A percentile compares a stretch with the other conserved stretches of the same genome.
phyloP scores from a whole-genome alignment of 2,329 filamentous ascomycete species.

The Albophoma yamanashiensis region DNA sequence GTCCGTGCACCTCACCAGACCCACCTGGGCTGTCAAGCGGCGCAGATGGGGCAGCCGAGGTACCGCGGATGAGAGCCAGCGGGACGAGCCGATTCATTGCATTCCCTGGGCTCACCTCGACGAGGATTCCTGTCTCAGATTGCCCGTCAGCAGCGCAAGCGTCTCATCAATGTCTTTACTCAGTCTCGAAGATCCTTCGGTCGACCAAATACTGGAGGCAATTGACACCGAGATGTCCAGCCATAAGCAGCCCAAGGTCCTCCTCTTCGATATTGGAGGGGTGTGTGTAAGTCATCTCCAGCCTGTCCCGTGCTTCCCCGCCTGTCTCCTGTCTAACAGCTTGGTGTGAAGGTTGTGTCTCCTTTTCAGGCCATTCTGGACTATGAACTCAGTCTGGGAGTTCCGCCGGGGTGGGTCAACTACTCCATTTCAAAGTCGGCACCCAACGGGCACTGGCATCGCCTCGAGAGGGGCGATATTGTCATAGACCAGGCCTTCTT shows the following conservation, averaged over 20 bases:
- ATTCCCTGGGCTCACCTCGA: not conserved
- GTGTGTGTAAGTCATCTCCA: slow-evolving; percentile 68
- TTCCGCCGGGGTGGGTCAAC: slow-evolving; percentile 87
- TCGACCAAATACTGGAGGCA: slow-evolving; percentile 16
- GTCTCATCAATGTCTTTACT: not conserved
- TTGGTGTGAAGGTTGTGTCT: slow-evolving; percentile 59
- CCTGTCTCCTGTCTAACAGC: not conserved
- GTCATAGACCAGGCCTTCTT: slow-evolving; percentile 68
- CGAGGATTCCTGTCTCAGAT: not conserved
- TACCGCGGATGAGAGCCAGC: not conserved
- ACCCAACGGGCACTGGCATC: slow-evolving; percentile 78
- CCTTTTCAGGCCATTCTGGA: slow-evolving; percentile 90
- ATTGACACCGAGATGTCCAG: slow-evolving; percentile 27
- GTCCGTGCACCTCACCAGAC: not conserved
- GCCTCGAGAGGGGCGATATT: slow-evolving; percentile 75
- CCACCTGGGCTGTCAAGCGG: not conserved
- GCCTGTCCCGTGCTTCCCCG: not conserved
- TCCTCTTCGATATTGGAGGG: slow-evolving; percentile 92
- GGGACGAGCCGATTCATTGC: not conserved
- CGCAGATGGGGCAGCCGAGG: slow-evolving; percentile 4
- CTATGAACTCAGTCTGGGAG: slow-evolving; percentile 67
- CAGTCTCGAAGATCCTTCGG: slow-evolving; percentile 1
- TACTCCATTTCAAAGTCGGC: slow-evolving; percentile 71
- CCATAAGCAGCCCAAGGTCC: slow-evolving; percentile 52
- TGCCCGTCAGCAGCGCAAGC: not conserved